A percentile compares a stretch with the other conserved stretches of the same genome.
Evolutionary conservation across 768 basidiomycete genomes (phyloP).

Genomic region (Pluteus cervinus): DNA sequence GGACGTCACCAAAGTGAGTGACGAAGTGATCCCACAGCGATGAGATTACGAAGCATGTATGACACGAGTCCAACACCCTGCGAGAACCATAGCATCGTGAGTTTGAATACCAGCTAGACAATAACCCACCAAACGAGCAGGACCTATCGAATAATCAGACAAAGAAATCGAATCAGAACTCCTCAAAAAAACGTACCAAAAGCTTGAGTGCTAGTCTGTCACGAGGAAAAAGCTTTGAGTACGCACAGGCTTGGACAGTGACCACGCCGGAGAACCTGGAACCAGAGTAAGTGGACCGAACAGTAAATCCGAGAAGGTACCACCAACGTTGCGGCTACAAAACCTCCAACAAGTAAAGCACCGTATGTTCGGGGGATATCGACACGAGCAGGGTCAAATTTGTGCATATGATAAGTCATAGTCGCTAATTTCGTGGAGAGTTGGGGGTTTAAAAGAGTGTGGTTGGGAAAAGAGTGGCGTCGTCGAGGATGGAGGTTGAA

Average conservation of each 20-base stretch:
- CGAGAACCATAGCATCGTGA: neutral
- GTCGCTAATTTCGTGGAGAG: no score
- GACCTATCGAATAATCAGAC: slow-evolving; percentile 12
- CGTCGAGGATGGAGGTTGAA: no score
- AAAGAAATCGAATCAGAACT: neutral
- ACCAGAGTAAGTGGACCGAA: neutral
- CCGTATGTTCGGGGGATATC: slow-evolving; percentile 30
- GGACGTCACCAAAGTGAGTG: slow-evolving; percentile 30
- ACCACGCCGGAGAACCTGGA: slow-evolving; percentile 36
- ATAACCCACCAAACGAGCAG: slow-evolving; percentile 19
- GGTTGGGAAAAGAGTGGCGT: no score
- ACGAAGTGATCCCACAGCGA: slow-evolving; percentile 38
- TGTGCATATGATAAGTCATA: no score
- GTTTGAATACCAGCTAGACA: neutral
- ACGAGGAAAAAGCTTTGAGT: slow-evolving; percentile 30
- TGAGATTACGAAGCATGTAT: slow-evolving; percentile 29
- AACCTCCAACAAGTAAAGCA: slow-evolving; percentile 34
- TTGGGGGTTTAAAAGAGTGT: no score
- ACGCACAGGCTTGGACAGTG: slow-evolving; percentile 29
- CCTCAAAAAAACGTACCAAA: slow-evolving; percentile 21
- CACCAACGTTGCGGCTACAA: slow-evolving; percentile 32
- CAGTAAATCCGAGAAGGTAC: neutral
- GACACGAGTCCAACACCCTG: slow-evolving; percentile 25
- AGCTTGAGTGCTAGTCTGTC: slow-evolving; percentile 24
- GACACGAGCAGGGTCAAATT: no score